Evolutionary conservation across 805 yeast genomes (phyloP), one percentile per base, ranked within the genome.

Genomic region (Saccharomycopsis javanensis): DNA sequence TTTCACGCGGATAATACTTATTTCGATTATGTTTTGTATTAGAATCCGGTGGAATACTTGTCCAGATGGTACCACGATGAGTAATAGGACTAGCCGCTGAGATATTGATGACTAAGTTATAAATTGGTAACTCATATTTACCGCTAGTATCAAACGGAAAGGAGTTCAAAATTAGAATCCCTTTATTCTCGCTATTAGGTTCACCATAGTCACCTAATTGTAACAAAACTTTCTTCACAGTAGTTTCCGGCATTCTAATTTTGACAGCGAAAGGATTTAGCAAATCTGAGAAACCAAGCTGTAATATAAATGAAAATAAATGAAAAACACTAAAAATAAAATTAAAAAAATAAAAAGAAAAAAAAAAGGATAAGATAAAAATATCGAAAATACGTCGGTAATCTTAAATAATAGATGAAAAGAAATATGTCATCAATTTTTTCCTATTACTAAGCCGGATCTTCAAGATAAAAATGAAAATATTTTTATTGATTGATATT

Each of bases 1-100:
- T 75, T 46, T 76, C 67, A 57, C 75, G 74, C 50, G 80, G 76
- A 60, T 76, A 74, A 68, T 79, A 88, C 53, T 71, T 74, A 48
- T 75, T 67, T 61, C 97, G 77, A 15, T 79, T 75, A 64, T 86
- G 91, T 8, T 62, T 65, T 1, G 71, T 69, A 3, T 63, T 62
- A 18, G 53, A 5, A 16, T 66, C 64, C 1, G 75, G 73, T 1
- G 96, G 95, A 13, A 82, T 78, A 69, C 91, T 91, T 51, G 88
- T 81, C 80, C 84, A 80, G 33, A 92, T 74, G 6, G 75, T 71
- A 5, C 94, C 97, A 33, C 82, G 80, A 64, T 86, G 79, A 8
- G 88, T 75, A 15, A 89, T 79, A 15, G 79, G 77, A 5, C 92
- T 78, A 10, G 96, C 88, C 1, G 96, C 94, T 37, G 84, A 81